Evolutionary conservation across 352 stramenopile genomes (phyloP).

Genomic region (Phytophthora meadii): DNA sequence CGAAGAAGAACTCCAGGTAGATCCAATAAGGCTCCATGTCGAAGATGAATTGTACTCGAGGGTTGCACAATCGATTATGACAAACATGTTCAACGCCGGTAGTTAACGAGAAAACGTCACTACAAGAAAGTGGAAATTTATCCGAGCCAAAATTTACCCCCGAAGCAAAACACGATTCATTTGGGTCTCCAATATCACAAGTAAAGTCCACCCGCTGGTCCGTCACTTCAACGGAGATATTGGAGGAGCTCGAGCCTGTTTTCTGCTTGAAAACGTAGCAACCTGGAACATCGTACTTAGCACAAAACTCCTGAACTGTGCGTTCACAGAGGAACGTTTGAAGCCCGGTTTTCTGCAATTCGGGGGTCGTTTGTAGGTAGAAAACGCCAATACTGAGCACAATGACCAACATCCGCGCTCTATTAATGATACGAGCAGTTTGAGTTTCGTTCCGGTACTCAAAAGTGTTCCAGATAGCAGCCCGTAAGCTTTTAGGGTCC

Average conservation of each 20-base stretch:
- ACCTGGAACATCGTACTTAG: conserved; percentile 33
- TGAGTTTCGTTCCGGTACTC: conserved; percentile 50
- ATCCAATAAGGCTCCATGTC: conserved; percentile 63
- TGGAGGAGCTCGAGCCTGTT: conserved; percentile 4
- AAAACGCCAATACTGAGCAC: conserved; percentile 58
- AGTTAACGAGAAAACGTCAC: conserved; percentile 26
- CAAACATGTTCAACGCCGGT: conserved; percentile 35
- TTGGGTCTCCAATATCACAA: conserved; percentile 24
- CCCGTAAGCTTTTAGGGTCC: conserved; percentile 36
- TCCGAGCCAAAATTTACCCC: conserved; percentile 47
- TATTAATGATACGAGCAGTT: conserved; percentile 31
- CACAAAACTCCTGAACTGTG: conserved; percentile 51
- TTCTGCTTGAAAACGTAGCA: conserved; percentile 44
- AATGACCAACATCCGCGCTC: conserved; percentile 40
- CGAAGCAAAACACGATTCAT: conserved; percentile 35
- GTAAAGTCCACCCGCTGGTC: conserved; percentile 32
- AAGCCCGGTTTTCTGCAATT: conserved; percentile 55
- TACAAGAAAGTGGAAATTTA: conserved; percentile 29
- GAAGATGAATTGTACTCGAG: conserved; percentile 39
- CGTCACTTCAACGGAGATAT: conserved; percentile 22
- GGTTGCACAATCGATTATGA: conserved; percentile 57
- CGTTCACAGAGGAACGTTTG: conserved; percentile 47
- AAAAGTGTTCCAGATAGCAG: conserved; percentile 51
- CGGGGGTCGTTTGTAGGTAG: conserved; percentile 61
- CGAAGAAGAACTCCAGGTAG: conserved; percentile 57